Evolutionary conservation across 1,284 basidiomycete species (phyloP).

Genomic region (Rhodotorula sp.): DNA sequence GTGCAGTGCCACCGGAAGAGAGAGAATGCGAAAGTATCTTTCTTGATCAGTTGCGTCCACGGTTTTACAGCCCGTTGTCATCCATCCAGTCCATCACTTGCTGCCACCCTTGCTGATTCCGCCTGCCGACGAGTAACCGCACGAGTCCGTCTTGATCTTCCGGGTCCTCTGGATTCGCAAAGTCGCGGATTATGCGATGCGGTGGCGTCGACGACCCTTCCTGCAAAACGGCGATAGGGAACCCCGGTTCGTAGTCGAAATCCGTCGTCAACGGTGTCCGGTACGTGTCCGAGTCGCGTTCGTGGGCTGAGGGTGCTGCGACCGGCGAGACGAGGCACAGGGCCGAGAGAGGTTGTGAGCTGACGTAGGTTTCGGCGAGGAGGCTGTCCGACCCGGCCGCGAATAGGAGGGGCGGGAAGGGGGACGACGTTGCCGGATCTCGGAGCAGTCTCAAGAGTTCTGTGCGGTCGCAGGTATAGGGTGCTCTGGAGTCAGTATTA

Average conservation of each 20-base stretch:
- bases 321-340: slow-evolving; percentile 24
- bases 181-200: slow-evolving; percentile 18
- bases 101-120: slow-evolving; percentile 11
- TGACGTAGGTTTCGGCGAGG: slow-evolving; percentile 35
- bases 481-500: background rate
- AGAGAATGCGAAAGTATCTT: too few relatives aligned
- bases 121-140: background rate
- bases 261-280: slow-evolving; percentile 5
- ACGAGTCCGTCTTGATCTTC: slow-evolving; percentile 19
- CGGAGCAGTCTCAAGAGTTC: slow-evolving; percentile 24
- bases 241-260: slow-evolving; percentile 34
- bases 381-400: slow-evolving; percentile 10
- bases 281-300: background rate
- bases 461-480: background rate
- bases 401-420: slow-evolving; percentile 34
- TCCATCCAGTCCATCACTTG: slow-evolving; percentile 36
- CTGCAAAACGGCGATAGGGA: slow-evolving; percentile 24
- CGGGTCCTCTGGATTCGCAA: slow-evolving; percentile 1
- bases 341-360: slow-evolving; percentile 28
- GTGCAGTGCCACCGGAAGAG: background rate
- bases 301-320: background rate
- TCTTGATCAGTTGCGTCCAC: too few relatives aligned
- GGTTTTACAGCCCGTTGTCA: slow-evolving; percentile 26
- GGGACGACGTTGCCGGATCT: slow-evolving; percentile 6
- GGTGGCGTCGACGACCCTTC: background rate